Evolutionary conservation across 1,139 yeast species (phyloP), one percentile per base, ranked within the genome.

Genomic region (Suhomyces atakaporum): DNA sequence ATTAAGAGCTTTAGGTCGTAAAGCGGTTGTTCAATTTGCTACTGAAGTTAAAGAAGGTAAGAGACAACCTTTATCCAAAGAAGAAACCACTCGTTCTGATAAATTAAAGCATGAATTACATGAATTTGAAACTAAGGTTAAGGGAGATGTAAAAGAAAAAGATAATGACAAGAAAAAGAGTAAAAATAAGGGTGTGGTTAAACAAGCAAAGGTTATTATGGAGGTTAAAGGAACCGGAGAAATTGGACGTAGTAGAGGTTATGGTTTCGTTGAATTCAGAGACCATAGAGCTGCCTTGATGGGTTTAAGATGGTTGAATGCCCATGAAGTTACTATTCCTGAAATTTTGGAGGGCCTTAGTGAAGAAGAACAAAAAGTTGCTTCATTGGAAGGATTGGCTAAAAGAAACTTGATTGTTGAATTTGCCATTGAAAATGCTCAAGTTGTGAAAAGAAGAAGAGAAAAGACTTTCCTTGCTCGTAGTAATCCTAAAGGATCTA

Each of bases 221-320:
- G 98, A 92, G 64, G 85, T 87, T 31, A 90, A 90, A 58, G 95
- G 89, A 2, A 74, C 94, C 10, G 95, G 95, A 19, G 87, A 84
- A 27, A 63, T 76, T 21, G 98, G 97, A 36, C 78, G 98, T 64
- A 83, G 94, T 58, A 81, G 97, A 69, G 98, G 99, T 43, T 92
- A 90, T 53, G 99, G 99, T 45, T 49, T 92, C 70, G 66, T 92
- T 37, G 98, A 94, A 63, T 89, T 76, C 62, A 80, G 92, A 63
- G 96, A 90, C 60, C 99, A 92, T 60, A 86, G 85, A 61, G 63
- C 85, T 44, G 98, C 99, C 1, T 74, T 92, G 46, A 90, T 90
- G 97, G 97, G 95, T 5, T 75, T 92, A 43, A 79, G 99, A 69
- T 94, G 97, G 96, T 75, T 92, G 60, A 92, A 92, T 64, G 96